phyloP scores from a whole-genome alignment of 148 eudicot species.

The Agrostemma githago region DNA sequence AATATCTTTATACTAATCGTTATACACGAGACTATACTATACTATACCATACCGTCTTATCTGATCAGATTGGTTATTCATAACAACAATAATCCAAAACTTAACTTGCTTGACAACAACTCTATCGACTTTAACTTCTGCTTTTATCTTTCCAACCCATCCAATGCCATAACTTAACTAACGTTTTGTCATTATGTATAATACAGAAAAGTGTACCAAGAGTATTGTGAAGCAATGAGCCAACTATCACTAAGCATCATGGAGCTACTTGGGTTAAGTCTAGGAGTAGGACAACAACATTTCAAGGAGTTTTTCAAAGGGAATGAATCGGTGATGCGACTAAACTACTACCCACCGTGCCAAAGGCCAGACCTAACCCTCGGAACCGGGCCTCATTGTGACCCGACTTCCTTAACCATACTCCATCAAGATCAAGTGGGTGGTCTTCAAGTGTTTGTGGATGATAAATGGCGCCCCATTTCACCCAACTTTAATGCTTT shows the following conservation, averaged over 20 bases:
- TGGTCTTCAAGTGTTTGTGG: conserved; percentile 64
- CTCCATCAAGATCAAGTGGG: conserved; percentile 69
- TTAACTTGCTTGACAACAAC: too few relatives aligned
- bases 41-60: too few relatives aligned
- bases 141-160: too few relatives aligned
- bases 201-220: conserved; percentile 51
- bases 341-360: conserved; percentile 71
- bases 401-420: conserved; percentile 66
- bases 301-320: conserved; percentile 45
- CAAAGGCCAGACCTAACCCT: conserved; percentile 56
- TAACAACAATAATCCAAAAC: too few relatives aligned
- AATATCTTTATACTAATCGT: too few relatives aligned
- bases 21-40: too few relatives aligned
- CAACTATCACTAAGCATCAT: conserved; percentile 51
- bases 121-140: too few relatives aligned
- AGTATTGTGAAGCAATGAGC: conserved; percentile 67
- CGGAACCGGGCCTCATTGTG: conserved; percentile 71
- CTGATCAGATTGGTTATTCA: too few relatives aligned
- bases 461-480: conserved; percentile 51
- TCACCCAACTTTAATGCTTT: conserved; percentile 46
- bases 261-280: conserved; percentile 57
- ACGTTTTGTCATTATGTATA: too few relatives aligned
- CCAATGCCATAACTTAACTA: too few relatives aligned
- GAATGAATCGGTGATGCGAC: conserved; percentile 54
- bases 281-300: conserved; percentile 35